Conservation (phyloP, 139 green algal genomes). For the Chlorella sorokiniana region DNA sequence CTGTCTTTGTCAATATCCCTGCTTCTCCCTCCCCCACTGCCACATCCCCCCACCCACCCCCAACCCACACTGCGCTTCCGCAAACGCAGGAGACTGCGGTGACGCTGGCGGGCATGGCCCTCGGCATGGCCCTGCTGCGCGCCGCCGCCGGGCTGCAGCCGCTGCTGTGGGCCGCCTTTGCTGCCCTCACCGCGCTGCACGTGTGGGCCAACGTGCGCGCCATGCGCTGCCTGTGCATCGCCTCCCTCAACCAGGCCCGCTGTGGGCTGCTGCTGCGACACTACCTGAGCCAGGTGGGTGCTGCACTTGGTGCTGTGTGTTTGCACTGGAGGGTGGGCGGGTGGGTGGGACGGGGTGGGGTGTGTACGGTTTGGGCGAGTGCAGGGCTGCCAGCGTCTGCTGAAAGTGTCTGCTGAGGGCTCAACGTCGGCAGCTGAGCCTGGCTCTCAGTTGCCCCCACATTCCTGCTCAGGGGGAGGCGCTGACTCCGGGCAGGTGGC, state of each 20-base stretch:
- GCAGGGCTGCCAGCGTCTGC: no score
- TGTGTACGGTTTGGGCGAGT: no score
- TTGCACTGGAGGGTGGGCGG: no score
- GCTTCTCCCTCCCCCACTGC: not conserved
- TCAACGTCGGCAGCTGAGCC: no score
- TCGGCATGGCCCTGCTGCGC: conserved; percentile 71
- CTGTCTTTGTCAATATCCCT: no score
- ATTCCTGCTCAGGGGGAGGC: conserved; percentile 26
- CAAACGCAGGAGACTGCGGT: conserved; percentile 67
- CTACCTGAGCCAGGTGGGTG: conserved; percentile 32
- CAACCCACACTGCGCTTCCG: not conserved
- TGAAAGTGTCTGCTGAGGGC: no score
- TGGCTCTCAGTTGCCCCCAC: not conserved
- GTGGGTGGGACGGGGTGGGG: not conserved
- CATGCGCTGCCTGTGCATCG: conserved; percentile 75
- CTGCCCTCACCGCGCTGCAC: conserved; percentile 57
- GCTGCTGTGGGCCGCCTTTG: conserved; percentile 33
- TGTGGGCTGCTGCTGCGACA: conserved; percentile 57
- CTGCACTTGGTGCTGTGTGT: not conserved
- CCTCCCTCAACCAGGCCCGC: conserved; percentile 71
- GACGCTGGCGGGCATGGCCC: conserved; percentile 80
- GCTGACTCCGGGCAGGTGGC: conserved; percentile 38
- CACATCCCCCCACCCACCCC: not conserved
- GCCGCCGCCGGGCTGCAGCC: conserved; percentile 7
- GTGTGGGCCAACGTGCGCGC: conserved; percentile 82